Evolutionary conservation across 2,329 filamentous ascomycete species (phyloP), one percentile per base, ranked within the genome.

Genomic region (Aspergillus novofumigatus): DNA sequence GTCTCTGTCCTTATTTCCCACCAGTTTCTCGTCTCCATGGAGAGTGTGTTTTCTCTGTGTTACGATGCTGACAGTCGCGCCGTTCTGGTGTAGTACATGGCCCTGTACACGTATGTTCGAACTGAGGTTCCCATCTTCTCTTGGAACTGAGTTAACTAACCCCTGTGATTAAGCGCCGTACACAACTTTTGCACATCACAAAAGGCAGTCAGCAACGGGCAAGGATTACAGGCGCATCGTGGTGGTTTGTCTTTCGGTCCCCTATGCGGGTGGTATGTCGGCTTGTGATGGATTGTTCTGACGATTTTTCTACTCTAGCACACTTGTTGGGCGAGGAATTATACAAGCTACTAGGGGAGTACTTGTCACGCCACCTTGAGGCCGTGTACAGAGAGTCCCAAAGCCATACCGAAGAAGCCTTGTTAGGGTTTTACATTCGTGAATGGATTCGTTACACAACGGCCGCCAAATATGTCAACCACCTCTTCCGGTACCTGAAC

Each of bases 181-280:
- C 94, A 99, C 79, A 97, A 99, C 79, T 99, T 99, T 76, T 99
- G 94, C 75, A 99, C 94, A 56, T 96, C 94, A 25, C 94, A 97
- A 75, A 97, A 97, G 74, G 91, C 91, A 1, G 86, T 92, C 48
- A 83, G 85, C n/a, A 81, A 84, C 53, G 63, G 76, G 62, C 72
- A 75, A 67, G 65, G 79, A 67, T 72, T 70, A 75, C 63, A 81
- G 38, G 83, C 84, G 62, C 88, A 91, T 72, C 82, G 89, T 61
- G 92, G 92, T 75, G 90, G 90, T 86, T 79, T 51, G 74, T 70
- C 41, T 35, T n/a, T 32, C n/a, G 47, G 11, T 25, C 28, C 32
- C 29, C 14, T 38, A 38, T 38, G 32, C 14, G 32, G 17, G 17
- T 7, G 14, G 5, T 17, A 45, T 47, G 45, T 35, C 14, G 48